Evolutionary conservation across 1,139 yeast genomes (phyloP), one percentile per base, ranked within the genome.

Genomic region (Candida sp.): DNA sequence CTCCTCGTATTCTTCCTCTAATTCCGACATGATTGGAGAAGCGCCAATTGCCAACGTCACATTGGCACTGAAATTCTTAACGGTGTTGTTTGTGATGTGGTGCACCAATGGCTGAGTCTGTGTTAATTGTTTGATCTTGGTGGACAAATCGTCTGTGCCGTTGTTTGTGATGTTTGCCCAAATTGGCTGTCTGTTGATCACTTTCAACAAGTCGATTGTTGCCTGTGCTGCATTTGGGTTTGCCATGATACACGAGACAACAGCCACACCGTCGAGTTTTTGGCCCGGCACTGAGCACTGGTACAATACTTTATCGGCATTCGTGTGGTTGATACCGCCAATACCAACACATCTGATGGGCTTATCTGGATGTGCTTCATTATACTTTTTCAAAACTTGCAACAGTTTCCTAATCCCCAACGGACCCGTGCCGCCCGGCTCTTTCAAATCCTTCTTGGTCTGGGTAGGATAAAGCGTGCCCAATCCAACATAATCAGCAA

Each of bases 1-100:
- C 32, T 89, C 96, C 8, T 67, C 80, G 59, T 80, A 91, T 63
- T 93, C 98, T 1, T 75, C 81, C 0, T 75, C 60, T 44, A 86
- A 75, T 61, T 90, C 96, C n/a, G 96, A 87, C 98, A 93, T 93
- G 26, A 90, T 85, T 2, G 98, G 98, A 2, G 96, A 86, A 0
- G 88, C 96, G 2, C 97, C 96, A 27, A 87, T 70, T 0, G 98
- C 92, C 49, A 93, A 72, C 0, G 96, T 85, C n/a, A 90, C 89
- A 62, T 93, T 92, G 31, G 98, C 98, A 56, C 92, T 87, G 63
- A 90, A 85, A 63, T 90, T 88, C 63, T 90, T 90, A 39, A 89
- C 97, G n/a, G 93, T 98, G 51, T 82, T 81, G 63, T 93, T 93
- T 37, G 98, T 92, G 55, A 93, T 86, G 60, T 92, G 97, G 63